These are phyloP conservation scores for Trichocladium uniseriatum DNA, from an alignment of 495 filamentous ascomycete species.

Conservation along the genomic window DNA sequence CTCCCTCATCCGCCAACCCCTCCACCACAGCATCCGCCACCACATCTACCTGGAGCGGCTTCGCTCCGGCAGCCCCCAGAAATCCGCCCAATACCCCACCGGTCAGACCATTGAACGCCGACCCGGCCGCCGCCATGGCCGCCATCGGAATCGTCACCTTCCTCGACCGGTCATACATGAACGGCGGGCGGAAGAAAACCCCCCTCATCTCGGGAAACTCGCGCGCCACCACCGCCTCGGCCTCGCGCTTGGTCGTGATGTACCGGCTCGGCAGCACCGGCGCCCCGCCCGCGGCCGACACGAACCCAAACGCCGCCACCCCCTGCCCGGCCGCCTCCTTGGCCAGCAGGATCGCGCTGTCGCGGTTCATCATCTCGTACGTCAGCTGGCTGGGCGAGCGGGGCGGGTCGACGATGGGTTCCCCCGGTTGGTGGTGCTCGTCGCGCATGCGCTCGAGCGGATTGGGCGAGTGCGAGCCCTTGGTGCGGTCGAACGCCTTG, in stretches of 20 bases:
- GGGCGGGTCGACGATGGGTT: constrained; percentile 41
- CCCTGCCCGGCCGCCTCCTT: constrained; percentile 59
- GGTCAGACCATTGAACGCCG: constrained; percentile 60
- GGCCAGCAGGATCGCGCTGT: constrained; percentile 74
- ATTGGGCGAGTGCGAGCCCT: constrained; percentile 53
- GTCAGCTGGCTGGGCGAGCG: constrained; percentile 69
- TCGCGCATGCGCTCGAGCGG: constrained; percentile 51
- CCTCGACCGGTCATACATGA: constrained; percentile 79
- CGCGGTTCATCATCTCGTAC: constrained; percentile 97
- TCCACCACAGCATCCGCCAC: constrained; percentile 82
- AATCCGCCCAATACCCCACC: constrained; percentile 64
- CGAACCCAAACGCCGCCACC: constrained; percentile 67
- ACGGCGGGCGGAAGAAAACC: constrained; percentile 75
- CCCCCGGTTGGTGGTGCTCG: constrained; percentile 12
- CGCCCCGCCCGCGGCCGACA: constrained; percentile 79
- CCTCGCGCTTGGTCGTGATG: constrained; percentile 84
- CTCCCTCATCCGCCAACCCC: constrained; percentile 57
- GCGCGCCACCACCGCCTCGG: constrained; percentile 66
- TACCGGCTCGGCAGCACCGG: constrained; percentile 77
- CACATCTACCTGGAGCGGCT: constrained; percentile 75
- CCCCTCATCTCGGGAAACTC: constrained; percentile 64
- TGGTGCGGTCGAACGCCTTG: constrained; percentile 52
- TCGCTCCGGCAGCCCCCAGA: constrained; percentile 70
- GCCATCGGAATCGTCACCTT: constrained; percentile 80
- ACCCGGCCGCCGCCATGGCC: constrained; percentile 55